A percentile compares a stretch with the other conserved stretches of the same genome.
phyloP scores from a whole-genome alignment of 2,329 filamentous ascomycete species.

The Sphaerostilbella broomeana region DNA sequence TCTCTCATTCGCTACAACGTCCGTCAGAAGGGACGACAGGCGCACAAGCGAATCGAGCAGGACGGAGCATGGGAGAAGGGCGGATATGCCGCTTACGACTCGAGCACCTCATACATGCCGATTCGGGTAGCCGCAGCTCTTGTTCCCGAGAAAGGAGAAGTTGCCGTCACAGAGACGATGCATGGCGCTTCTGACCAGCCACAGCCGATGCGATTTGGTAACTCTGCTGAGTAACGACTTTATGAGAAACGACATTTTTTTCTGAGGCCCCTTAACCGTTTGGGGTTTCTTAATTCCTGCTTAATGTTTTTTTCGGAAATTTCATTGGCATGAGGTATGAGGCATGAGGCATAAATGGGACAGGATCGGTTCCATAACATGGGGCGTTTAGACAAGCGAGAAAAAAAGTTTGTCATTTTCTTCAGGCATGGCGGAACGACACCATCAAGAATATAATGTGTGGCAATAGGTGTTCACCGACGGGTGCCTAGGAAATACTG shows the following conservation, averaged over 20 bases:
- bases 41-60: conserved; percentile 18
- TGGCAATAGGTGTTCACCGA: no score
- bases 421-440: no score
- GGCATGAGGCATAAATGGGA: conserved; percentile 8
- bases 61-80: conserved; percentile 26
- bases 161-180: neutral
- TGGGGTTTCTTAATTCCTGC: neutral
- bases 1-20: conserved; percentile 42
- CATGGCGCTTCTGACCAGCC: conserved; percentile 4
- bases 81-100: conserved; percentile 29
- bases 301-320: conserved; percentile 3
- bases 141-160: neutral
- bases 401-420: no score
- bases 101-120: conserved; percentile 30
- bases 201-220: conserved; percentile 8
- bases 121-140: conserved; percentile 20
- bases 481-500: no score
- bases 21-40: conserved; percentile 33
- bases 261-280: neutral
- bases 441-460: no score
- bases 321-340: conserved; percentile 7
- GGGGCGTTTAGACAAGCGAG: no score
- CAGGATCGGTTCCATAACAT: no score
- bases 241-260: conserved; percentile 12
- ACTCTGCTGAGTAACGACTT: conserved; percentile 10